Evolutionary conservation across 352 stramenopile species (phyloP), one percentile per base, ranked within the genome.

Genomic region (Phytophthora citricola): DNA sequence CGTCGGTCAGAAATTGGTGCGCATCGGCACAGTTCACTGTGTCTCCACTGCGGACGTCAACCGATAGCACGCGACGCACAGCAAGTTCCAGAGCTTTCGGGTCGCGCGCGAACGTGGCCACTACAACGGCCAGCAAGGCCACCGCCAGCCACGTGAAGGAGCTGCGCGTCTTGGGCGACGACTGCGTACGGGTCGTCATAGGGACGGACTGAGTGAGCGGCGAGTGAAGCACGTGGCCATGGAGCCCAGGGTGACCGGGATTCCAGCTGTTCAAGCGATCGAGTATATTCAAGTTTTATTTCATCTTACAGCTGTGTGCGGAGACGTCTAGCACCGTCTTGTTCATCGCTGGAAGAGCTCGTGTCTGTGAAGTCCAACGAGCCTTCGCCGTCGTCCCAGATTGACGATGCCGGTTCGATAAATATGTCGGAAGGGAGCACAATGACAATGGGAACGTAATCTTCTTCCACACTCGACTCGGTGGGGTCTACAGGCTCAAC

Each of bases 1-100:
- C 75, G 27, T 87, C 73, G 7, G 84, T 93, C 47, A 93, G 52
- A 40, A 75, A 86, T 62, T 80, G 54, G 2, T 78, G 58, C 5
- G 80, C 76, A 2, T 57, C 32, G 0, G 7, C 14, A 54, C 82
- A 89, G 57, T 86, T 60, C 14, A 90, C 67, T 17, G 46, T 47
- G 40, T 29, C 43, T 39, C 54, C 22, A 22, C 27, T 36, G 5
- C 50, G 20, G 26, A 53, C 32, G n/a, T 12, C 15, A 29, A 31
- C 22, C 49, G 32, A 20, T 41, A 71, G 38, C 27, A 15, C 36
- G 22, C 34, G 61, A 48, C 31, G 45, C 39, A 62, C 38, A 24
- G 56, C 62, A 20, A 69, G 48, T 8, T 71, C 55, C 39, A 65
- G 1, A 41, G 60, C 43, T 31, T 47, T 45, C 14, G 62, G 62